Base-by-base conservation (phyloP, 495 filamentous ascomycete genomes). In the Terfezia claveryi region DNA sequence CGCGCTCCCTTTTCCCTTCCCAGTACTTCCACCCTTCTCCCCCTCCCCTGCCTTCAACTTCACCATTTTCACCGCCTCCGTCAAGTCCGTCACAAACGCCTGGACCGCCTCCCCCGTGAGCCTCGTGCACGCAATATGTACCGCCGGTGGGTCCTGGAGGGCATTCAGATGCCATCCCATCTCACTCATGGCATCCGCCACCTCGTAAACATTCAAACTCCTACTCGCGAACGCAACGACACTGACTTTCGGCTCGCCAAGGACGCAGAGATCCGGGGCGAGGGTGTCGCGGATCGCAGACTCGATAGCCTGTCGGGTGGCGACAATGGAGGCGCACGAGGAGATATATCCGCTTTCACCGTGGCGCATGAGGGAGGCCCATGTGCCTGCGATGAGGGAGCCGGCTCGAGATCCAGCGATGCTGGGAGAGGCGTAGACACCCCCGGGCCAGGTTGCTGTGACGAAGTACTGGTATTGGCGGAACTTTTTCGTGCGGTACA, bases 81-180 rank as follows among this genome's bases (percentile, higher is more conserved):
- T 75, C 23, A 96, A 63, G 68, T 99, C 92, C 17, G 64, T 68
- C 37, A 87, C 76, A 23, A 99, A 74, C 64, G 74, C 74, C 57
- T 95, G 86, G 59, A 82, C 87, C 38, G 79, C 80, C 58, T 72
- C 74, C 9, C 81, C 79, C n/a, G 93, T 82, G 11, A 89, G 91
- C 61, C 87, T 61, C 1, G 92, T 96, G 51, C 95, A 84, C n/a
- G 91, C 91, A 27, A 94, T 82, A 68, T 99, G 91, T 20, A 99
- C 84, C n/a, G 86, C 92, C 0, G 92, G 77, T 8, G 91, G 91
- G 52, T 78, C 78, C 65, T 99, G 91, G 53, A 96, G 73, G 8
- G 89, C 86, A 63, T 94, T 99, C 51, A 99, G 74, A 68, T 96
- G 91, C 91, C 91, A 99, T 23, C 91, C 91, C 60, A 79, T 78